Conservation (phyloP, 768 basidiomycete species). For the Hypsizygus marmoreus region DNA sequence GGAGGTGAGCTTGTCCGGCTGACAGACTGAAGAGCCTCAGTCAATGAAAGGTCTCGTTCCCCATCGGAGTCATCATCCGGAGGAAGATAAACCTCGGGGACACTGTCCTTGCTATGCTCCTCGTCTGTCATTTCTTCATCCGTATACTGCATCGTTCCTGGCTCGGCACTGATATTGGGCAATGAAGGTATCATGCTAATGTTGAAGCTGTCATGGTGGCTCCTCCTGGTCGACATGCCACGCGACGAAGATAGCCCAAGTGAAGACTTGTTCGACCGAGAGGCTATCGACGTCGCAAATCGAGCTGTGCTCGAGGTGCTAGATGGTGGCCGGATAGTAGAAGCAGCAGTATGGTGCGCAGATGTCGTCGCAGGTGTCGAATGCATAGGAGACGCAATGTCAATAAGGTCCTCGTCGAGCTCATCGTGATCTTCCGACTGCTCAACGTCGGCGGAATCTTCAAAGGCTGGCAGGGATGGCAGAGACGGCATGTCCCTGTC, state of each 20-base stretch:
- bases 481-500: slow-evolving; percentile 79
- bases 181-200: slow-evolving; percentile 58
- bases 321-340: slow-evolving; percentile 47
- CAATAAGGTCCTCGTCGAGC: slow-evolving; percentile 40
- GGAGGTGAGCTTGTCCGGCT: slow-evolving; percentile 58
- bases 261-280: slow-evolving; percentile 54
- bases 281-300: slow-evolving; percentile 51
- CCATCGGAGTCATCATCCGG: slow-evolving; percentile 43
- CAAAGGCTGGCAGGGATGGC: slow-evolving; percentile 73
- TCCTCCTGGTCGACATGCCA: slow-evolving; percentile 32
- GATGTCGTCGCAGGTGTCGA: slow-evolving; percentile 60
- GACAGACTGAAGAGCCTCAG: slow-evolving; percentile 59
- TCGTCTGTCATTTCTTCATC: slow-evolving; percentile 38
- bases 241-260: slow-evolving; percentile 30
- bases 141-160: slow-evolving; percentile 33
- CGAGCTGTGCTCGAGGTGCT: slow-evolving; percentile 50
- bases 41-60: slow-evolving; percentile 48
- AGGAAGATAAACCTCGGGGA: slow-evolving; percentile 56
- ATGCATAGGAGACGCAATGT: slow-evolving; percentile 55
- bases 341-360: slow-evolving; percentile 45
- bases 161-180: slow-evolving; percentile 38
- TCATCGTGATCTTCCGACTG: slow-evolving; percentile 27
- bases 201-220: slow-evolving; percentile 56
- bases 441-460: slow-evolving; percentile 53
- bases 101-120: slow-evolving; percentile 48